phyloP scores from a whole-genome alignment of 1,284 basidiomycete genomes.

The Lignosus rhinocerotis region DNA sequence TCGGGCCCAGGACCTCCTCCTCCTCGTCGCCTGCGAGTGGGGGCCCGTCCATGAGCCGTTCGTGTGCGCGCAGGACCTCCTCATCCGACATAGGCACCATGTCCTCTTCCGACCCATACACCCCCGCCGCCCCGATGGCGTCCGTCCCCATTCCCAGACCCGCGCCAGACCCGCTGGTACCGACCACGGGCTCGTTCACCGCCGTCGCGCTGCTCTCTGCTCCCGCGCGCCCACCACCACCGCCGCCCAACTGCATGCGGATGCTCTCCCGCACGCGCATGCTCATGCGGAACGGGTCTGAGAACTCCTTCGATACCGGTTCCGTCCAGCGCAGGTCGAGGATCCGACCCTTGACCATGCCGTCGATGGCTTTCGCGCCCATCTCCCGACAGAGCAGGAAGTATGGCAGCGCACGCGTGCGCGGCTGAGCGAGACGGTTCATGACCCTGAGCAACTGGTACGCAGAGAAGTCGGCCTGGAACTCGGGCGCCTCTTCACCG shows the following conservation, averaged over 20 bases:
- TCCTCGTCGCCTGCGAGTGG: slow-evolving; percentile 40
- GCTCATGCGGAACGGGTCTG: slow-evolving; percentile 30
- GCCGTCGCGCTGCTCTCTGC: slow-evolving; percentile 39
- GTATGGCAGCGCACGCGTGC: slow-evolving; percentile 64
- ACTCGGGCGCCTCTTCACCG: slow-evolving; percentile 32
- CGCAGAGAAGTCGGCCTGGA: slow-evolving; percentile 57
- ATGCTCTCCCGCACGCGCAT: slow-evolving; percentile 31
- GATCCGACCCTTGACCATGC: slow-evolving; percentile 74
- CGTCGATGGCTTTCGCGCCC: slow-evolving; percentile 76
- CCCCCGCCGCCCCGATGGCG: slow-evolving; percentile 11
- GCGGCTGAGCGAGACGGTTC: slow-evolving; percentile 65
- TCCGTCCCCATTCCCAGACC: slow-evolving; percentile 1
- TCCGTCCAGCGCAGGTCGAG: slow-evolving; percentile 79
- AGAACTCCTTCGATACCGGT: slow-evolving; percentile 49
- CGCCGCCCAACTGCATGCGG: slow-evolving; percentile 33
- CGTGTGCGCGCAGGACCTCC: slow-evolving; percentile 32
- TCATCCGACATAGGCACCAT: slow-evolving; percentile 36
- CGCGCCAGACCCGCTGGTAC: not conserved
- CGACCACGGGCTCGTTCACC: slow-evolving; percentile 30
- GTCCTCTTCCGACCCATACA: slow-evolving; percentile 33
- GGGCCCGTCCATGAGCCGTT: slow-evolving; percentile 30
- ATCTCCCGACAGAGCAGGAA: slow-evolving; percentile 77
- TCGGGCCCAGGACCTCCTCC: slow-evolving; percentile 68
- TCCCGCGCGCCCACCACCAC: slow-evolving; percentile 19
- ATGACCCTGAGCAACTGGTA: slow-evolving; percentile 76